These are phyloP conservation scores for Candida loeiensis DNA, from an alignment of 805 yeast genomes.

Conservation along the genomic window DNA sequence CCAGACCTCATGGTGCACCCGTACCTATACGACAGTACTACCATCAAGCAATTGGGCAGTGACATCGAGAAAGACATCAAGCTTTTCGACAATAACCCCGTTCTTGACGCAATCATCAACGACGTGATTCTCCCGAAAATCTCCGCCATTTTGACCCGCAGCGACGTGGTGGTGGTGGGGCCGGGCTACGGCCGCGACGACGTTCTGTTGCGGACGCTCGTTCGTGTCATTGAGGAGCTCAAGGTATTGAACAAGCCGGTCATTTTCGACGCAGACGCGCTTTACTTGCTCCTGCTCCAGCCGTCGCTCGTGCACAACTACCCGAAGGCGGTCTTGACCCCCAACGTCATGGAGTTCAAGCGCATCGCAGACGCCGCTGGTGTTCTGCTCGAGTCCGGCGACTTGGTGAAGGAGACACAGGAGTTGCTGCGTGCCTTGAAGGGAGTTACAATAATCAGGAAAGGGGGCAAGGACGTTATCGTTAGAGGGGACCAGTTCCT, in stretches of 20 bases:
- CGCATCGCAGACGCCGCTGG: constrained; percentile 56
- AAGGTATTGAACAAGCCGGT: constrained; percentile 60
- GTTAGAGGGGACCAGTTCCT: constrained; percentile 46
- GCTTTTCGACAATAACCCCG: constrained; percentile 17
- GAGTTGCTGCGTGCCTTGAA: constrained; percentile 47
- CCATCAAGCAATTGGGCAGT: constrained; percentile 20
- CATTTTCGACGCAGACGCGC: constrained; percentile 87
- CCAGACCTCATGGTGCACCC: constrained; percentile 98
- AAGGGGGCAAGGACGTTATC: constrained; percentile 68
- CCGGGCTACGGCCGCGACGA: constrained; percentile 91
- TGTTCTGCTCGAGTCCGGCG: constrained; percentile 21
- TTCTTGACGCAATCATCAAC: constrained; percentile 33
- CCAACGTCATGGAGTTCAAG: constrained; percentile 81
- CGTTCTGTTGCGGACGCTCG: constrained; percentile 58
- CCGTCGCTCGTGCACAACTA: constrained; percentile 56
- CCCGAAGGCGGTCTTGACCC: constrained; percentile 70
- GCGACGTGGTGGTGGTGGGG: constrained; percentile 83
- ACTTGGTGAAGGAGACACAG: constrained; percentile 4
- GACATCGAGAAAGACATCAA: constrained; percentile 18
- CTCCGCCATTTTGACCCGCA: constrained; percentile 51
- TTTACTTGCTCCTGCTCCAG: constrained; percentile 59
- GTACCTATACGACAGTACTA: constrained; percentile 54
- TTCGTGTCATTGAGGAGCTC: constrained; percentile 55
- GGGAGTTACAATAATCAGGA: constrained; percentile 62
- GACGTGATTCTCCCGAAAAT: constrained; percentile 53